Evolutionary conservation across 1,139 yeast species (phyloP).

Genomic region (Scheffersomyces segobiensis): DNA sequence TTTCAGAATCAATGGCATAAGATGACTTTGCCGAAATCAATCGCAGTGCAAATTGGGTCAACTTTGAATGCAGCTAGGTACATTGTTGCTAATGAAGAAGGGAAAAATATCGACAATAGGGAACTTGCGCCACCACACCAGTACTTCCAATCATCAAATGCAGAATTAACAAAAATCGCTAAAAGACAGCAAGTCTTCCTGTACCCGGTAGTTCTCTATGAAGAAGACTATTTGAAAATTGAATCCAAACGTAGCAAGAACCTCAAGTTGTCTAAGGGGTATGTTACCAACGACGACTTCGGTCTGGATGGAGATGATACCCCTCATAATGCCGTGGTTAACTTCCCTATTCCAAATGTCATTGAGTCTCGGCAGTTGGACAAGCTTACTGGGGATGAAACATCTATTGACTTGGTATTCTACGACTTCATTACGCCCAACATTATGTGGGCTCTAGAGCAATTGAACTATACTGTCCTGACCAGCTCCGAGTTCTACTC

Average conservation of each 20-base stretch:
- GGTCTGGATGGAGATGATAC: conserved; percentile 92
- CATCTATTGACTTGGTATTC: conserved; percentile 66
- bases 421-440: conserved; percentile 73
- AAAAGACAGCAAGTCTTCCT: neutral
- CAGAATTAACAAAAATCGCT: neutral
- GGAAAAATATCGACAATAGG: conserved; percentile 8
- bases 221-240: conserved; percentile 19
- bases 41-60: conserved; percentile 50
- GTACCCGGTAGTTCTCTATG: neutral
- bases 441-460: conserved; percentile 56
- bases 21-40: conserved; percentile 50
- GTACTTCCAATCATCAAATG: neutral
- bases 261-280: conserved; percentile 53
- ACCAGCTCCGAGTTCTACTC: conserved; percentile 31
- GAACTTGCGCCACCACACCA: conserved; percentile 31
- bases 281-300: conserved; percentile 78
- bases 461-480: conserved; percentile 20
- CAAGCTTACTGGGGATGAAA: conserved; percentile 17
- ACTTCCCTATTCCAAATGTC: conserved; percentile 73
- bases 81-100: conserved; percentile 25
- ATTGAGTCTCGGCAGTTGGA: conserved; percentile 49
- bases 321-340: conserved; percentile 60
- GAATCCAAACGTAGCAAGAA: conserved; percentile 11
- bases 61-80: conserved; percentile 52
- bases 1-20: conserved; percentile 78